Evolutionary conservation across 2,329 filamentous ascomycete genomes (phyloP).

Genomic region (Byssoonygena ceratinophila): DNA sequence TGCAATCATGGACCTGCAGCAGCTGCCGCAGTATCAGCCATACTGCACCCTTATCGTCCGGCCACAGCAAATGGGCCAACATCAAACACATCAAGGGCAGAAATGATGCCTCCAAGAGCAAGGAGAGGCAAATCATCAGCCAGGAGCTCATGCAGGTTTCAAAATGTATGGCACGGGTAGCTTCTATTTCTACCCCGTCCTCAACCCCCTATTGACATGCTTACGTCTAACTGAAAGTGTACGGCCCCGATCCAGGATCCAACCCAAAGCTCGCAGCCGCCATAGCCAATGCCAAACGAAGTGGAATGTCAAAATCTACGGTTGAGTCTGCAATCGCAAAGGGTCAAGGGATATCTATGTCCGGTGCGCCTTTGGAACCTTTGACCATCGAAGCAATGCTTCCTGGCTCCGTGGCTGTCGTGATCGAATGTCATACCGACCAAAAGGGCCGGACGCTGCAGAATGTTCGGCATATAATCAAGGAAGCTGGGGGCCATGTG

Average conservation of each 20-base stretch:
- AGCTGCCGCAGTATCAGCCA: conserved; percentile 40
- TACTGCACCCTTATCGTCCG: conserved; percentile 44
- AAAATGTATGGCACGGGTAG: conserved; percentile 47
- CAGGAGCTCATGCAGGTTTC: conserved; percentile 65
- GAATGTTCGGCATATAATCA: conserved; percentile 61
- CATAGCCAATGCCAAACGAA: conserved; percentile 70
- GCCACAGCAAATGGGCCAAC: conserved; percentile 91
- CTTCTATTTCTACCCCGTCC: not conserved
- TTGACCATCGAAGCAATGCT: conserved; percentile 72
- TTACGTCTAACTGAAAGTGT: conserved; percentile 43
- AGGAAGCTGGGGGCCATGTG: conserved; percentile 56
- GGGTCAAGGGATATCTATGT: conserved; percentile 70
- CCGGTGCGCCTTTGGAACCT: conserved; percentile 64
- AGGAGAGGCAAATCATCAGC: conserved; percentile 55
- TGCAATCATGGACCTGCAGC: conserved; percentile 17
- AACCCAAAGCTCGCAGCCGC: conserved; percentile 68
- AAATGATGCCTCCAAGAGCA: conserved; percentile 64
- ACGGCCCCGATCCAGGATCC: conserved; percentile 59
- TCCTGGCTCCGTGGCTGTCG: conserved; percentile 59
- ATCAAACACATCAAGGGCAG: conserved; percentile 92
- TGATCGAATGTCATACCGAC: conserved; percentile 80
- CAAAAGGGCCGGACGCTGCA: conserved; percentile 62
- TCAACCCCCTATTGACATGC: not conserved
- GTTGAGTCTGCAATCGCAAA: conserved; percentile 81
- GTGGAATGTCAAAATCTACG: conserved; percentile 67